Percentiles rank a stretch among this genome's conserved stretches.
Evolutionary conservation across 2,329 filamentous ascomycete genomes (phyloP).

Genomic region (Cordyceps pruinosa): DNA sequence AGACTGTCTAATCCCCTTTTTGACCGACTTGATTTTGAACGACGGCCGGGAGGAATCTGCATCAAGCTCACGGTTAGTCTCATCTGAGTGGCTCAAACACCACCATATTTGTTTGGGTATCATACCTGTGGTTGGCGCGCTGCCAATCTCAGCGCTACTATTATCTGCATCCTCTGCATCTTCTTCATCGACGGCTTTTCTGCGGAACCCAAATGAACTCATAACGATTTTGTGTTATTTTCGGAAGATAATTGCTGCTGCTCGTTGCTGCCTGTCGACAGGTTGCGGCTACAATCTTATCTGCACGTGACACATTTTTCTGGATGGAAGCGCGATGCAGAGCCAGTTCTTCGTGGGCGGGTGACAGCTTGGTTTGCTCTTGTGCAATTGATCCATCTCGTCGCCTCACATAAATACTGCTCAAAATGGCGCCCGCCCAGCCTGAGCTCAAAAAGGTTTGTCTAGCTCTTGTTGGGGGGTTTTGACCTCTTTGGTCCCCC

Average conservation of each 20-base stretch:
- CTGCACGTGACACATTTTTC: slow-evolving; percentile 38
- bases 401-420: slow-evolving; percentile 19
- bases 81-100: background rate
- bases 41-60: slow-evolving; percentile 30
- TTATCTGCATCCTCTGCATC: slow-evolving; percentile 38
- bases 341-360: slow-evolving; percentile 7
- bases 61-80: slow-evolving; percentile 11
- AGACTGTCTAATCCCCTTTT: slow-evolving; percentile 52
- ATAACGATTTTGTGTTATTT: slow-evolving; percentile 28
- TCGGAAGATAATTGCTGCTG: background rate
- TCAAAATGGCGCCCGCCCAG: slow-evolving; percentile 94
- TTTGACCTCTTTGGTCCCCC: background rate
- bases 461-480: background rate
- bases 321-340: slow-evolving; percentile 13
- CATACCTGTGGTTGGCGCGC: slow-evolving; percentile 32
- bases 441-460: slow-evolving; percentile 95
- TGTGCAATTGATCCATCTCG: background rate
- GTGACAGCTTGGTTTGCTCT: background rate
- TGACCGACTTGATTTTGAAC: slow-evolving; percentile 37
- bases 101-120: slow-evolving; percentile 14
- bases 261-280: background rate
- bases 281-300: slow-evolving; percentile 35
- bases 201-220: slow-evolving; percentile 50
- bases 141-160: slow-evolving; percentile 19
- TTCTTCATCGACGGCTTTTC: slow-evolving; percentile 63